Base-by-base conservation (phyloP, 257 asterid species). In the Thymus quinquecostatus region DNA sequence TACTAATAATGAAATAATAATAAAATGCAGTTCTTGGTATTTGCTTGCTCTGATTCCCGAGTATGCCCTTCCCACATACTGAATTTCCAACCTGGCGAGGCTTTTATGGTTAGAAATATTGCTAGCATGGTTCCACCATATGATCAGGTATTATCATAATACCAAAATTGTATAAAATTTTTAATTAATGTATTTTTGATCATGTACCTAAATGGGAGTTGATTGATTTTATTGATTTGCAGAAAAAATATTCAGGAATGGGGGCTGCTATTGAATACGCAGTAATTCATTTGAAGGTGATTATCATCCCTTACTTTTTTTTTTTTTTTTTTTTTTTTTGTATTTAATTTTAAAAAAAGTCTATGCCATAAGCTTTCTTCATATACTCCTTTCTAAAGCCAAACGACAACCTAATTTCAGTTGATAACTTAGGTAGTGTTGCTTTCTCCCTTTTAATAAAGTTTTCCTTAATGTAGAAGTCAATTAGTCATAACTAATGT, bases 231-330 rank as follows among this genome's bases (percentile, higher is more conserved):
- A 53, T 53, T 55, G 38, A 51, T n/a, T 58, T 70, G 80, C 88
- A 92, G 97, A 81, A 73, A 29, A 92, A 86, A 69, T 84, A 84
- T 78, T 84, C 92, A 7, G 97, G 98, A 72, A 77, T 76, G 45
- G 98, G 98, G 68, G 98, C 98, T 55, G 94, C 97, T 51, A 88
- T 92, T 70, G 98, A 92, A 84, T 92, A 92, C 82, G 98, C 98
- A 41, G 91, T 92, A 5, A 14, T 81, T 65, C 88, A 89, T 82
- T 80, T 89, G 6, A 88, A 92, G 98, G 98, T 89, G 62, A 64
- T 21, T 60, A 34, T 38, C 43, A 13, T 56, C 28, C 27, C 44
- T 43, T 53, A 32, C 34, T 43, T 11, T 61, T 10, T 27, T 1
- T 27, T 9, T 43, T 61, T 10, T 27, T 1, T 27, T 9, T 43